These are phyloP conservation scores for Chaetomium sp. DNA, from an alignment of 2,329 filamentous ascomycete species.

Conservation along the genomic window DNA sequence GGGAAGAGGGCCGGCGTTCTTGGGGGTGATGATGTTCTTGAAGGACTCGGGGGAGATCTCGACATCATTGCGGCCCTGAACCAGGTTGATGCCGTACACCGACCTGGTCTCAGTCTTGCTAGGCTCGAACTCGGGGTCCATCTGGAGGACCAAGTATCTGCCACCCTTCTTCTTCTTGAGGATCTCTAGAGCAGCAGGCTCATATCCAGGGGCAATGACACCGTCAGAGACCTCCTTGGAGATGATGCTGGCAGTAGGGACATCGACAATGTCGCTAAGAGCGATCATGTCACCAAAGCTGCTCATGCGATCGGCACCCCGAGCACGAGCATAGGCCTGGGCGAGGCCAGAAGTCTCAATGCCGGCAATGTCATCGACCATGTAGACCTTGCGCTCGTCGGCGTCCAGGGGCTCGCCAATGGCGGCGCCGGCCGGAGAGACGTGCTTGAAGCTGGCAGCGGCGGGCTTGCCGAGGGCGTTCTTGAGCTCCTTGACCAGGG, in stretches of 20 bases:
- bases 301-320: slow-evolving; percentile 97
- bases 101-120: slow-evolving; percentile 80
- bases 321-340: slow-evolving; percentile 92
- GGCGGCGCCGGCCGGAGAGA: slow-evolving; percentile 93
- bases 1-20: slow-evolving; percentile 71
- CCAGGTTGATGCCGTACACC: slow-evolving; percentile 85
- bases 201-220: slow-evolving; percentile 87
- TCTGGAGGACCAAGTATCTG: slow-evolving; percentile 93
- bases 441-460: slow-evolving; percentile 98
- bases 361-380: slow-evolving; percentile 92
- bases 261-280: slow-evolving; percentile 85
- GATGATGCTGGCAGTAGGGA: slow-evolving; percentile 95
- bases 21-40: slow-evolving; percentile 81
- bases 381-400: slow-evolving; percentile 95
- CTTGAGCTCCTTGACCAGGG: slow-evolving; percentile 93
- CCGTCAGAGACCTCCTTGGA: slow-evolving; percentile 97
- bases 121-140: slow-evolving; percentile 84
- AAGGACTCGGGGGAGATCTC: slow-evolving; percentile 85
- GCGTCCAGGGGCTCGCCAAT: slow-evolving; percentile 85
- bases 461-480: slow-evolving; percentile 83
- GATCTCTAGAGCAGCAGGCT: slow-evolving; percentile 82
- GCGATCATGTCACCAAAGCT: slow-evolving; percentile 97
- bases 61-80: slow-evolving; percentile 91
- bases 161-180: slow-evolving; percentile 98
- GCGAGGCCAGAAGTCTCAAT: slow-evolving; percentile 84